Evolutionary conservation across 129 eudicot species (phyloP).

Genomic region (carrot (Daucus carota)): DH1_v3.0 NC_030385.2:6488501-6489000

Average conservation of each 20-base stretch:
- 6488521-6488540: neutral
- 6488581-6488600: no score
- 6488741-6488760: neutral
- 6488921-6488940: neutral
- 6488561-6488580: neutral
- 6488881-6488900: constrained; percentile 53
- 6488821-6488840: constrained; percentile 16
- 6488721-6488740: neutral
- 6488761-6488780: neutral
- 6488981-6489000: constrained; percentile 15
- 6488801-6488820: constrained; percentile 7
- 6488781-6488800: neutral
- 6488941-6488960: constrained; percentile 10
- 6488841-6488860: constrained; percentile 78
- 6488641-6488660: no score
- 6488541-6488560: neutral
- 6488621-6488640: no score
- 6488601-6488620: no score
- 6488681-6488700: neutral
- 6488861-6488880: constrained; percentile 55
- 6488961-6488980: neutral
- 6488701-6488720: neutral
- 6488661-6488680: neutral
- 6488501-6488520: neutral
- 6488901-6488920: constrained; percentile 32